A percentile compares a stretch with the other conserved stretches of the same genome.
These are phyloP conservation scores for Rubus idaeus DNA, from an alignment of 306 rosid genomes.

Conservation along the genomic window DNA sequence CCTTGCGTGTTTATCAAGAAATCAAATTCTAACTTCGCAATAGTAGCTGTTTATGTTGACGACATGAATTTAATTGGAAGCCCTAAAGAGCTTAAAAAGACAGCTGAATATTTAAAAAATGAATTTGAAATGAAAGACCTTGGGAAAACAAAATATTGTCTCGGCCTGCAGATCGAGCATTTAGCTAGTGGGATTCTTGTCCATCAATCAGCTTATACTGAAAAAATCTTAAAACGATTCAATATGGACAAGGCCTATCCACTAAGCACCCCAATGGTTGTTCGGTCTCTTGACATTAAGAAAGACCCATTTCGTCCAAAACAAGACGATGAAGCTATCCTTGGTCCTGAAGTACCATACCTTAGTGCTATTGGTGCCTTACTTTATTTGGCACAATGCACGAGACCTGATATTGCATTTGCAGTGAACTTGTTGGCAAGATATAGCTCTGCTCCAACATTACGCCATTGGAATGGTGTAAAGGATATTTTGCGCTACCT, in stretches of 20 bases:
- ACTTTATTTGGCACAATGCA: neutral
- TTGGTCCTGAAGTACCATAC: conserved; percentile 18
- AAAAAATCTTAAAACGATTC: neutral
- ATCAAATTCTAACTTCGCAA: no score
- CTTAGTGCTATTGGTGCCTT: conserved; percentile 12
- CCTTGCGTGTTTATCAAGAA: no score
- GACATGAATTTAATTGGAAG: neutral
- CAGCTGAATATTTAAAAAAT: neutral
- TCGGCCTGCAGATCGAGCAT: neutral
- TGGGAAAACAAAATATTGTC: neutral
- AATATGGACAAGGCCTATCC: neutral
- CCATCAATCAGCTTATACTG: neutral
- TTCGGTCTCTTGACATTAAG: neutral
- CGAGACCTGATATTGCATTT: neutral
- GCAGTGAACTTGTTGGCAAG: conserved; percentile 4
- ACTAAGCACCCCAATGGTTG: neutral
- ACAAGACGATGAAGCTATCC: neutral
- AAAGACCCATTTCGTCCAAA: neutral
- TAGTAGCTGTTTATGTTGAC: no score
- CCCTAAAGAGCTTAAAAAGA: neutral
- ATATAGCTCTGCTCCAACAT: neutral
- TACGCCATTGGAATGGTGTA: neutral
- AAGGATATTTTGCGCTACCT: neutral
- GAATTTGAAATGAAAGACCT: conserved; percentile 12
- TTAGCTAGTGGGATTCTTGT: neutral